phyloP scores from a whole-genome alignment of 1,139 yeast genomes.

The Blastobotrys proliferans region DNA sequence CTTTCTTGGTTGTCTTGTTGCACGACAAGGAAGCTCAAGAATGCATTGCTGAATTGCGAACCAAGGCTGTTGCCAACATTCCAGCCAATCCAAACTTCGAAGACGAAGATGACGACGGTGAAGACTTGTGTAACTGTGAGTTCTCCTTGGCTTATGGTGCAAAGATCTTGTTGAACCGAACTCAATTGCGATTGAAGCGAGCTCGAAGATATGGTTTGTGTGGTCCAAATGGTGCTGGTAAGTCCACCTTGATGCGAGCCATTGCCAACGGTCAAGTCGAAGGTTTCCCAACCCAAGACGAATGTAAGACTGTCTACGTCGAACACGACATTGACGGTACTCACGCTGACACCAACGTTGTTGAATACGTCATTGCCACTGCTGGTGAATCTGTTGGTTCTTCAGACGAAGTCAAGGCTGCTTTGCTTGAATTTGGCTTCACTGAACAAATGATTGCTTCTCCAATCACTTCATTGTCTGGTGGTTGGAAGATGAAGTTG shows the following conservation, averaged over 20 bases:
- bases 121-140: conserved; percentile 99
- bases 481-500: conserved; percentile 99
- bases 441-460: conserved; percentile 82
- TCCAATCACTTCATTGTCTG: conserved; percentile 96
- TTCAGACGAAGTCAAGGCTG: conserved; percentile 63
- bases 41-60: conserved; percentile 90
- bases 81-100: conserved; percentile 94
- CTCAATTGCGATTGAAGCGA: conserved; percentile 98
- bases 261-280: conserved; percentile 99
- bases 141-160: conserved; percentile 99
- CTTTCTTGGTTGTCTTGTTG: conserved; percentile 92
- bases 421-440: conserved; percentile 84
- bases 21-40: conserved; percentile 92
- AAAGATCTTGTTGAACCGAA: conserved; percentile 98
- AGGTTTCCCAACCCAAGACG: conserved; percentile 99
- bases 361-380: conserved; percentile 84
- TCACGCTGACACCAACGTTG: conserved; percentile 91
- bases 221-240: conserved; percentile 99
- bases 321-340: conserved; percentile 99
- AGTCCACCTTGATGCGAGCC: conserved; percentile 99
- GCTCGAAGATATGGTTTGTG: conserved; percentile 99
- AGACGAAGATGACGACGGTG: conserved; percentile 99
- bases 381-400: conserved; percentile 50
- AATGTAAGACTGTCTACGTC: conserved; percentile 97
- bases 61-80: conserved; percentile 94